Evolutionary conservation across 2,329 filamentous ascomycete genomes (phyloP).

Genomic region (Trichoderma sp.): DNA sequence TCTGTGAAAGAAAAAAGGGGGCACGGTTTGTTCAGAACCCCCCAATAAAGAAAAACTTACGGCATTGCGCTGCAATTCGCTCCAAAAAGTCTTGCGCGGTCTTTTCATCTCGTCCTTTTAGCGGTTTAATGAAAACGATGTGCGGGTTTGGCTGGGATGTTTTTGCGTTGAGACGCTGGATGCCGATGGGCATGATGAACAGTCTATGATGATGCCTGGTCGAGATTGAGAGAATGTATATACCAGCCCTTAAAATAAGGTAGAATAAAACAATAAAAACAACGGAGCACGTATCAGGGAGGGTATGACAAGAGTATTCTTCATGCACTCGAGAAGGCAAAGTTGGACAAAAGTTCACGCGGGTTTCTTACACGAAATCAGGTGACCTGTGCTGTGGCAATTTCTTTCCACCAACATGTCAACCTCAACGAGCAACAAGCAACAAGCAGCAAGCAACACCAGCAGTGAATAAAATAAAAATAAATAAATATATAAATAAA

Average conservation of each 20-base stretch:
- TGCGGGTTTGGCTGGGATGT: constrained; percentile 70
- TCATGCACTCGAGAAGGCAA: neutral
- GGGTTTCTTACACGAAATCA: constrained; percentile 23
- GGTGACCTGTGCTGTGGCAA: constrained; percentile 20
- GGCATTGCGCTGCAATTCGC: constrained; percentile 76
- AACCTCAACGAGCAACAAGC: neutral
- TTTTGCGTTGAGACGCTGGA: constrained; percentile 74
- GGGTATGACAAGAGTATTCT: neutral
- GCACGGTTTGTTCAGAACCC: too few species aligned
- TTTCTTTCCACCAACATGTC: neutral
- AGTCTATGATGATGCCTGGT: neutral
- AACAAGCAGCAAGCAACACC: neutral
- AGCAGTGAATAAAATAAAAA: neutral
- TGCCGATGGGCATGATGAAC: constrained; percentile 66
- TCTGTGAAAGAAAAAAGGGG: neutral
- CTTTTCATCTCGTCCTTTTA: constrained; percentile 60
- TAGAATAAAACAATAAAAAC: neutral
- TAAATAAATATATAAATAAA: neutral
- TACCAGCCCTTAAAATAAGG: neutral
- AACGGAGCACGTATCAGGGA: neutral
- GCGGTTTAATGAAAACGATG: constrained; percentile 82
- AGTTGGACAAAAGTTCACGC: neutral
- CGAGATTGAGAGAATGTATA: neutral
- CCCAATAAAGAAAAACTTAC: too few species aligned
- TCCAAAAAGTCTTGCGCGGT: constrained; percentile 69